Conservation (phyloP, 768 basidiomycete species). For the Rhodotorula diobovata region DNA sequence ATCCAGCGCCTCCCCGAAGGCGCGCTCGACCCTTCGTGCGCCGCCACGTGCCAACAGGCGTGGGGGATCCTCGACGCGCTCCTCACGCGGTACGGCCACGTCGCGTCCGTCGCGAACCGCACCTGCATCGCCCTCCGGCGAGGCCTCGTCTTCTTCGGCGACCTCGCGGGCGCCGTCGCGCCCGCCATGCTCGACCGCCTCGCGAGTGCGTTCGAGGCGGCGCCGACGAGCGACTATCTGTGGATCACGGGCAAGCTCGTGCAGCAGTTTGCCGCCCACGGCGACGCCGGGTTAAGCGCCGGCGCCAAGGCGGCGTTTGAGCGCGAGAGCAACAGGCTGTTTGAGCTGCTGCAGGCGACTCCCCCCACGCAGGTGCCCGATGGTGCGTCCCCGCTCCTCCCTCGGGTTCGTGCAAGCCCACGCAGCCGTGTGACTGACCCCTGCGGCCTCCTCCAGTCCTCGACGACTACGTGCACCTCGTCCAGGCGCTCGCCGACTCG, state of each 20-base stretch:
- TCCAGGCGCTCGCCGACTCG: conserved; percentile 62
- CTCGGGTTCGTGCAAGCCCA: no score
- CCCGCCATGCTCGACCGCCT: conserved; percentile 69
- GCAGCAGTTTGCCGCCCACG: conserved; percentile 67
- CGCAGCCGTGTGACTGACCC: background rate
- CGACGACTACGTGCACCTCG: conserved; percentile 85
- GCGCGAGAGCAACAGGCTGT: conserved; percentile 65
- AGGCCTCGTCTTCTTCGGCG: conserved; percentile 71
- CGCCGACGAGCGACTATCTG: conserved; percentile 76
- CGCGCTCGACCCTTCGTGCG: conserved; percentile 72
- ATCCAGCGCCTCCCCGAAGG: conserved; percentile 64
- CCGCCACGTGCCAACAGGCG: conserved; percentile 68
- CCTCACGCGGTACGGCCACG: conserved; percentile 65
- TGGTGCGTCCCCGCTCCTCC: conserved; percentile 56
- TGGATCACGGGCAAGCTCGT: conserved; percentile 91
- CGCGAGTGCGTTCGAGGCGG: conserved; percentile 69
- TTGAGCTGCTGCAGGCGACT: conserved; percentile 63
- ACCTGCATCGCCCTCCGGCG: conserved; percentile 73
- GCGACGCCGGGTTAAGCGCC: conserved; percentile 56
- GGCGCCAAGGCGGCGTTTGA: conserved; percentile 68
- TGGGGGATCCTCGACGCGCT: conserved; percentile 80
- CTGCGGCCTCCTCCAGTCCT: conserved; percentile 57
- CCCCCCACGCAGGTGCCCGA: conserved; percentile 74
- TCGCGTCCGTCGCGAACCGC: background rate
- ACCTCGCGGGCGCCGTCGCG: conserved; percentile 59